A percentile compares a stretch with the other conserved stretches of the same genome.
Evolutionary conservation across 2,329 filamentous ascomycete genomes (phyloP).

Genomic region (Fusarium secorum): DNA sequence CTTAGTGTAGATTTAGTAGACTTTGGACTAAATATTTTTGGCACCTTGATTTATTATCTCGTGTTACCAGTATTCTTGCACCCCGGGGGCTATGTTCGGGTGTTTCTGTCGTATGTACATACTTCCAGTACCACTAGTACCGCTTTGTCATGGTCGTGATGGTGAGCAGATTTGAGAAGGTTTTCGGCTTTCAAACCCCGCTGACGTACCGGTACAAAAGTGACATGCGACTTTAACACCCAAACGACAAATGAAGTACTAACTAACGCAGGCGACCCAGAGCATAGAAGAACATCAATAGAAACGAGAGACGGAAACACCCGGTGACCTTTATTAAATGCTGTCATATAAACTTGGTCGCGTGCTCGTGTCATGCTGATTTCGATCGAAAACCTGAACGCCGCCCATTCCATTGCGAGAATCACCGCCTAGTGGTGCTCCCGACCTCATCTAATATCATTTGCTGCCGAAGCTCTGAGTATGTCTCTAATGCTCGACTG

Average conservation of each 20-base stretch:
- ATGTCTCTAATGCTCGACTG: constrained; percentile 55
- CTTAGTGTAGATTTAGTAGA: background rate
- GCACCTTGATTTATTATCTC: background rate
- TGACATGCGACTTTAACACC: constrained; percentile 21
- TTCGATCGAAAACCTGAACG: background rate
- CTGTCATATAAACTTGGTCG: background rate
- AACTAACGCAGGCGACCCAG: background rate
- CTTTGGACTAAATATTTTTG: background rate
- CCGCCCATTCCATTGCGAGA: background rate
- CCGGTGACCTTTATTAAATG: background rate
- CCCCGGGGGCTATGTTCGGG: background rate
- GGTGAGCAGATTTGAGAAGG: constrained; percentile 62
- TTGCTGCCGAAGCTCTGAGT: too few relatives aligned
- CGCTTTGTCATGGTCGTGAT: constrained; percentile 5
- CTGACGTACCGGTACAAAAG: constrained; percentile 49
- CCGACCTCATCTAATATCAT: background rate
- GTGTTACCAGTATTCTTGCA: background rate
- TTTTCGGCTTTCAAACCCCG: constrained; percentile 47
- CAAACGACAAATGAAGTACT: background rate
- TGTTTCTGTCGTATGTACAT: background rate
- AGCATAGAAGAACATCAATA: background rate
- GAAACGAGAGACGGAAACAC: background rate
- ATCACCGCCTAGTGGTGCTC: background rate
- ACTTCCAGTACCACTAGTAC: background rate
- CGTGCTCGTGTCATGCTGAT: background rate